These are phyloP conservation scores for Colletotrichum chrysophilum DNA, from an alignment of 2,329 filamentous ascomycete species.

Conservation along the genomic window DNA sequence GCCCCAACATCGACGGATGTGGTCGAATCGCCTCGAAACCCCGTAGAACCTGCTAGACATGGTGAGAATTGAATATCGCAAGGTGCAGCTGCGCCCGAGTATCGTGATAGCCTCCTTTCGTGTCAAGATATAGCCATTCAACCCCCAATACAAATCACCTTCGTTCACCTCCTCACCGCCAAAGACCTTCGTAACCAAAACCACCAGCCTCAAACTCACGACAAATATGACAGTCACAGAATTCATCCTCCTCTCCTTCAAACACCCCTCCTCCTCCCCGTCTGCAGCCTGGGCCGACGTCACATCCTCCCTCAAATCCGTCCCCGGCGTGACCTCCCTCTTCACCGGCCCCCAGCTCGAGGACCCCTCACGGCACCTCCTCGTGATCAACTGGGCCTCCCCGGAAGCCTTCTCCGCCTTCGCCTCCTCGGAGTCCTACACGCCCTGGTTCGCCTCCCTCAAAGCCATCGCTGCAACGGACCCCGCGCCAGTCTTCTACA, in stretches of 20 bases:
- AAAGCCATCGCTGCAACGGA: constrained; percentile 28
- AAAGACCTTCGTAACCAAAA: background rate
- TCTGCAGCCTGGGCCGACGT: constrained; percentile 15
- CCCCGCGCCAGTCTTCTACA: constrained; percentile 27
- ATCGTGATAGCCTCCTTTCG: background rate
- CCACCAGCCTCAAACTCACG: background rate
- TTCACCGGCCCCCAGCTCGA: constrained; percentile 41
- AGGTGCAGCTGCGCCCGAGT: background rate
- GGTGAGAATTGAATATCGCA: background rate
- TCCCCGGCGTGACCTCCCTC: constrained; percentile 35
- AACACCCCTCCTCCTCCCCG: constrained; percentile 1
- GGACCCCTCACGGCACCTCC: constrained; percentile 34
- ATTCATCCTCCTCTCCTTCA: constrained; percentile 18
- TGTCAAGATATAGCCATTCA: background rate
- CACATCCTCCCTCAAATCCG: constrained; percentile 17
- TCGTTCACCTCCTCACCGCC: background rate
- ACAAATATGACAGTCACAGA: constrained; percentile 12
- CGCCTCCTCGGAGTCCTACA: constrained; percentile 43
- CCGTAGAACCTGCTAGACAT: background rate
- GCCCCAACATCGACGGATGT: background rate
- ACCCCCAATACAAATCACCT: fast-evolving
- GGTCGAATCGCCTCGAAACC: background rate
- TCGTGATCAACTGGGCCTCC: constrained; percentile 39
- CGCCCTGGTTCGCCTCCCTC: constrained; percentile 43
- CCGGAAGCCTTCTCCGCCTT: constrained; percentile 40